Evolutionary conservation across 2,329 filamentous ascomycete genomes (phyloP), one percentile per base, ranked within the genome.

Genomic region (Stemphylium beticola): DNA sequence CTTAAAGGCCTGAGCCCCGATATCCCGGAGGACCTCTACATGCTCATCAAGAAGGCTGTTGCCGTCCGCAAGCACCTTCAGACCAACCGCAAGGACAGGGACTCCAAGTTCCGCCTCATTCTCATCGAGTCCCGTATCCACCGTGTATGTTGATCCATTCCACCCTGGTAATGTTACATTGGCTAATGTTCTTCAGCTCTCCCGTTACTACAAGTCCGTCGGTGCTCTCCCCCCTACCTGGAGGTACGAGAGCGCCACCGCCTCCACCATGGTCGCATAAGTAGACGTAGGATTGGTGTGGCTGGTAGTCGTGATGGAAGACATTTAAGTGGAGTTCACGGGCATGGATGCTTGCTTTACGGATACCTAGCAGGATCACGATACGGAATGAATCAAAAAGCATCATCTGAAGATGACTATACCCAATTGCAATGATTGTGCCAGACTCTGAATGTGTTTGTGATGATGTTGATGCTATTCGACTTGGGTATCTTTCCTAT

Each of bases 71-170:
- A 99, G 91, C 96, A 99, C 85, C 92, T 99, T 72, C 92, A 97
- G 88, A 92, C 92, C 83, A 99, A 99, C 90, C 93, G 95, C 84
- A 99, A 99, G 89, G 95, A 99, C 87, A 96, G 92, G 87, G 95
- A 99, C 87, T 91, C 89, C 86, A 99, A 99, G 87, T 99, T 99
- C 91, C 93, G 95, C 79, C 91, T 99, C 69, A 99, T 99, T 93
- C 90, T 99, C 74, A 96, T 99, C 83, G 95, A 99, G 87, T 98
- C 95, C 79, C 92, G 96, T 83, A 98, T 99, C 83, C 95, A 99
- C 90, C 93, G 95, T 85, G 52, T 55, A 55, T 39, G 53, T 47
- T 40, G 1, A 26, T 9, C n/a, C 10, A 15, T 22, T 32, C 11
- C 22, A 9, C 14, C 11, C 10, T 36, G 14, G 8, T n/a, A 36